phyloP scores from a whole-genome alignment of 495 filamentous ascomycete genomes.

The Lentithecium fluviatile region DNA sequence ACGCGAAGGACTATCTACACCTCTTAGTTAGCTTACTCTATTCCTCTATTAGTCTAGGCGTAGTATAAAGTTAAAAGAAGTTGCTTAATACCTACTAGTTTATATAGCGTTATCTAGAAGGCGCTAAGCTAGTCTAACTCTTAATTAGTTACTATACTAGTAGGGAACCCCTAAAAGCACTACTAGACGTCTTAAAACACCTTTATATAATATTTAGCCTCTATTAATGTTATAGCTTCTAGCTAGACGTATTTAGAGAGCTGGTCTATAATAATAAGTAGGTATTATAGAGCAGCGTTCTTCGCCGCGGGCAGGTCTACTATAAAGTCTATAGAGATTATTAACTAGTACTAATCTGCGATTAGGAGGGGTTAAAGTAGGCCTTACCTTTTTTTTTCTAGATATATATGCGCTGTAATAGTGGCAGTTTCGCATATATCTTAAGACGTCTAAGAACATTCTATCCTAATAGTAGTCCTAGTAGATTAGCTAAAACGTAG shows the following conservation, averaged over 20 bases:
- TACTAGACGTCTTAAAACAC: neutral
- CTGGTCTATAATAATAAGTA: neutral
- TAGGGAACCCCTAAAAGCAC: neutral
- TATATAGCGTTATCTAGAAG: conserved; percentile 3
- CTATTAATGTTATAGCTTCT: conserved; percentile 1
- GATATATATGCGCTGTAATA: conserved; percentile 1
- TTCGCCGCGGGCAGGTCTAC: neutral
- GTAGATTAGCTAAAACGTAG: neutral
- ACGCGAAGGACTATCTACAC: neutral
- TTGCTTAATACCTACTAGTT: neutral
- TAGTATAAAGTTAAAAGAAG: neutral
- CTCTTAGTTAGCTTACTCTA: conserved; percentile 1
- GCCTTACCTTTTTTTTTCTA: neutral
- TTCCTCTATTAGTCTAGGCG: neutral
- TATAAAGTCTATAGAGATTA: conserved; percentile 6
- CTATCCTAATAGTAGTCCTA: neutral
- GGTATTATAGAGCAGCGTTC: neutral
- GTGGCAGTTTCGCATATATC: conserved; percentile 1
- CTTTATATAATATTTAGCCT: neutral
- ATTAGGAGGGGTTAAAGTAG: conserved; percentile 1
- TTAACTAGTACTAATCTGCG: neutral
- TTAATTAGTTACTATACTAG: neutral
- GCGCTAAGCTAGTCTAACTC: neutral
- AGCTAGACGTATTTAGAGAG: conserved; percentile 2
- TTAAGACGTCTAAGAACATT: neutral